These are phyloP conservation scores for Prunella vulgaris DNA, from an alignment of 257 asterid genomes.

Conservation along the genomic window DNA sequence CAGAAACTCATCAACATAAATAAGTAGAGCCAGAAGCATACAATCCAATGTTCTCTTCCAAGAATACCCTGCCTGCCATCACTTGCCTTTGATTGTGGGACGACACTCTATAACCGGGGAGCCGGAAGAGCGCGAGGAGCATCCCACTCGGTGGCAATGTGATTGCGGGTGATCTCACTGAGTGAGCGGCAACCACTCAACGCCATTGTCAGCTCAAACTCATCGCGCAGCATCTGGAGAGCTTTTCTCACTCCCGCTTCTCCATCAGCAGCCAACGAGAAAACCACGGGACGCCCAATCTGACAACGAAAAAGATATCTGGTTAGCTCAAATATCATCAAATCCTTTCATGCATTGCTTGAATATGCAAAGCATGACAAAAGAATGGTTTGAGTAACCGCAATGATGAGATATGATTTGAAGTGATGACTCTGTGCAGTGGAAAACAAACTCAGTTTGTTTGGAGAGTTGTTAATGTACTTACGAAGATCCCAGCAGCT, in stretches of 20 bases:
- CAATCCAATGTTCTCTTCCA: neutral
- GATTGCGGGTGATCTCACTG: slow-evolving; percentile 76
- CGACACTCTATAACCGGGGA: slow-evolving; percentile 47
- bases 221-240: slow-evolving; percentile 86
- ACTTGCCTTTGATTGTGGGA: neutral
- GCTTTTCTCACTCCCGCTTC: slow-evolving; percentile 81
- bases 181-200: slow-evolving; percentile 79
- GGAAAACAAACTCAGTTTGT: too few relatives aligned
- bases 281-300: slow-evolving; percentile 94
- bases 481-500: slow-evolving; percentile 92
- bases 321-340: neutral
- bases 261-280: slow-evolving; percentile 86
- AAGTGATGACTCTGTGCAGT: too few relatives aligned
- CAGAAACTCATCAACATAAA: slow-evolving; percentile 27
- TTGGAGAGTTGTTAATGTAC: slow-evolving; percentile 19
- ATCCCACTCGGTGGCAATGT: slow-evolving; percentile 80
- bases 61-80: neutral
- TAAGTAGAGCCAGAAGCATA: slow-evolving; percentile 22
- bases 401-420: neutral
- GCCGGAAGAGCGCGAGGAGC: slow-evolving; percentile 48
- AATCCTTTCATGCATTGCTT: neutral
- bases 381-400: neutral
- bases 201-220: slow-evolving; percentile 95
- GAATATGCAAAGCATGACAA: too few relatives aligned
- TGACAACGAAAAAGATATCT: slow-evolving; percentile 14